phyloP scores from a whole-genome alignment of 805 yeast species.

The Candida sanyiensis region DNA sequence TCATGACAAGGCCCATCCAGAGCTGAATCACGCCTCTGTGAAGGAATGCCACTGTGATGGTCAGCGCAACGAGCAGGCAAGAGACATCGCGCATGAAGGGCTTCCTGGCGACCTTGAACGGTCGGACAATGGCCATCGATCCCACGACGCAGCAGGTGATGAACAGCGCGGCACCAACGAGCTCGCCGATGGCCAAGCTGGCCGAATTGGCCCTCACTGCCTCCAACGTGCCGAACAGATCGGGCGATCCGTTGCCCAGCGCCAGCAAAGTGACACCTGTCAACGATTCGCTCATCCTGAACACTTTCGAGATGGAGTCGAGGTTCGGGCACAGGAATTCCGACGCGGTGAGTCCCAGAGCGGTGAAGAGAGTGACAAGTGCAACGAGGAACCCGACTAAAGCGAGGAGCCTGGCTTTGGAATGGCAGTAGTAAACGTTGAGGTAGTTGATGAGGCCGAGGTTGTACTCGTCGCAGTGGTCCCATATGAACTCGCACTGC shows the following conservation, averaged over 20 bases:
- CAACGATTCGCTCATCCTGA: conserved; percentile 68
- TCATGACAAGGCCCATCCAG: conserved; percentile 51
- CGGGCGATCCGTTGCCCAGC: conserved; percentile 90
- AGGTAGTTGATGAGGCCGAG: conserved; percentile 25
- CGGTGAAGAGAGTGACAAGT: conserved; percentile 45
- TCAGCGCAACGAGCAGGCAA: conserved; percentile 46
- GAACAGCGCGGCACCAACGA: conserved; percentile 88
- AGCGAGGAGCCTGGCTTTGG: conserved; percentile 3
- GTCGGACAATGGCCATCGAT: conserved; percentile 61
- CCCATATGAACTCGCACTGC: conserved; percentile 19
- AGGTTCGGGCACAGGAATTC: conserved; percentile 81
- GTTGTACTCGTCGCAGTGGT: conserved; percentile 21
- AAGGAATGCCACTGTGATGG: conserved; percentile 45
- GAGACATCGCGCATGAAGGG: conserved; percentile 43
- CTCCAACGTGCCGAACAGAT: conserved; percentile 75
- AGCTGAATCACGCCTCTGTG: conserved; percentile 51
- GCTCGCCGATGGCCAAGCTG: conserved; percentile 80
- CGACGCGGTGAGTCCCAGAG: conserved; percentile 77
- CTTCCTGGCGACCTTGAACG: conserved; percentile 49
- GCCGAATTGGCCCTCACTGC: conserved; percentile 70
- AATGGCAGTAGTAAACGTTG: conserved; percentile 19
- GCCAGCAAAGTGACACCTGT: conserved; percentile 89
- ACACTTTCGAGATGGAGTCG: conserved; percentile 55
- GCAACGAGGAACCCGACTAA: conserved; percentile 5
- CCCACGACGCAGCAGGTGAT: conserved; percentile 83